Percentiles rank a stretch among this genome's conserved stretches.
phyloP scores from a whole-genome alignment of 1,284 basidiomycete species.

The Puccinia coronata region DNA sequence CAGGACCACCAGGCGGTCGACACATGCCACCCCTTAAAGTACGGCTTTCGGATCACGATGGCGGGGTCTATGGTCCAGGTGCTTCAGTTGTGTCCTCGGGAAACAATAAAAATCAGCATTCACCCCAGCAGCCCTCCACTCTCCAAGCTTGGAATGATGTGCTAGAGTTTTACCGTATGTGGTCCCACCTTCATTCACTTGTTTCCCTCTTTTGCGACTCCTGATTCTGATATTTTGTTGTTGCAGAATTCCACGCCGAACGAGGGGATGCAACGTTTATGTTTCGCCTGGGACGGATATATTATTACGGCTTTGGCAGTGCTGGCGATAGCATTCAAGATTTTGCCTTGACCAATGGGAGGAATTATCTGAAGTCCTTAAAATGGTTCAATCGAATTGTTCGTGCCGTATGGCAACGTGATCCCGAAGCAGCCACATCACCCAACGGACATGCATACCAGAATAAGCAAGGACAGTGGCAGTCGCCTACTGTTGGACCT shows the following conservation, averaged over 20 bases:
- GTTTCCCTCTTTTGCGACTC: neutral
- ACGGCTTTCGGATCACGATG: slow-evolving; percentile 81
- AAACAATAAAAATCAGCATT: slow-evolving; percentile 51
- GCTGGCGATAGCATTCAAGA: slow-evolving; percentile 42
- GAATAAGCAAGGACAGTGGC: slow-evolving; percentile 37
- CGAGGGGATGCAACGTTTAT: slow-evolving; percentile 81
- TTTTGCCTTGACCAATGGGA: slow-evolving; percentile 53
- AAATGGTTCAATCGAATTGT: slow-evolving; percentile 81
- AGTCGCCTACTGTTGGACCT: slow-evolving; percentile 50
- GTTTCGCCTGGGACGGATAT: slow-evolving; percentile 84
- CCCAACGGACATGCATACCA: slow-evolving; percentile 42
- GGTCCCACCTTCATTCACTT: neutral
- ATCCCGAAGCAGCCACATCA: slow-evolving; percentile 51
- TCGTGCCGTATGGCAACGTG: slow-evolving; percentile 72
- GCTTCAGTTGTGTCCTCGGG: slow-evolving; percentile 78
- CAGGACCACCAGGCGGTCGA: slow-evolving; percentile 86
- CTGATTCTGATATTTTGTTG: neutral
- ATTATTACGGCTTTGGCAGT: slow-evolving; percentile 88
- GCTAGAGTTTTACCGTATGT: slow-evolving; percentile 55
- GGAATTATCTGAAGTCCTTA: slow-evolving; percentile 71
- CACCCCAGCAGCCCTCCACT: slow-evolving; percentile 52
- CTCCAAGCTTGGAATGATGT: slow-evolving; percentile 57
- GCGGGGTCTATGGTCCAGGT: slow-evolving; percentile 89
- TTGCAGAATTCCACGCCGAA: slow-evolving; percentile 74
- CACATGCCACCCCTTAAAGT: slow-evolving; percentile 80